phyloP scores from a whole-genome alignment of 1,284 basidiomycete species.

The Agroathelia rolfsii region DNA sequence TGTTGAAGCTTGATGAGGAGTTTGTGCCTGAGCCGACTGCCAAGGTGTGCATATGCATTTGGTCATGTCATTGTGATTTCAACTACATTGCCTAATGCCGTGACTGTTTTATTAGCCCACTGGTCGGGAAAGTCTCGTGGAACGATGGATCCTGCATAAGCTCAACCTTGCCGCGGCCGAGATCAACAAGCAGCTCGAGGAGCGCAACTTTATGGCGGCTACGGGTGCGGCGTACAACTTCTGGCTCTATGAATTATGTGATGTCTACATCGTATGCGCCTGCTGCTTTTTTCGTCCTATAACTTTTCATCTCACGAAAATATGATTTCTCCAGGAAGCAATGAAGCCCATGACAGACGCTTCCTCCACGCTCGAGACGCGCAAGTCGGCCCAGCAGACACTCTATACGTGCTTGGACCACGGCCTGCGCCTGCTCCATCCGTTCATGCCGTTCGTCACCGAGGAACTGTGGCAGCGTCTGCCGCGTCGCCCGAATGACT shows the following conservation, averaged over 20 bases:
- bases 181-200: constrained; percentile 68
- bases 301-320: constrained; percentile 4
- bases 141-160: constrained; percentile 94
- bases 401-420: constrained; percentile 91
- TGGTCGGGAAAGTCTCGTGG: constrained; percentile 85
- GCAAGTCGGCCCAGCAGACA: constrained; percentile 88
- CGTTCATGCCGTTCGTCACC: constrained; percentile 99
- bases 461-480: constrained; percentile 98
- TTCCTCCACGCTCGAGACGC: constrained; percentile 49
- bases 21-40: constrained; percentile 69
- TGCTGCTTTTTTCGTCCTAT: background rate
- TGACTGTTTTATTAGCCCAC: constrained; percentile 54
- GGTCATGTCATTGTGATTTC: background rate
- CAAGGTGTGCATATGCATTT: constrained; percentile 37
- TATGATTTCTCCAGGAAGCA: constrained; percentile 59
- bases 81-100: no score
- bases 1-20: constrained; percentile 81
- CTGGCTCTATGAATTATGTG: constrained; percentile 98
- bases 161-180: constrained; percentile 76
- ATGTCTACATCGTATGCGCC: constrained; percentile 87
- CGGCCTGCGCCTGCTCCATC: constrained; percentile 86
- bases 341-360: constrained; percentile 95
- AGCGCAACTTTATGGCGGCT: constrained; percentile 89
- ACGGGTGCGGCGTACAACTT: constrained; percentile 85
- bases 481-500: constrained; percentile 75